Evolutionary conservation across 257 asterid genomes (phyloP).

Genomic region (Petunia secreta): DNA sequence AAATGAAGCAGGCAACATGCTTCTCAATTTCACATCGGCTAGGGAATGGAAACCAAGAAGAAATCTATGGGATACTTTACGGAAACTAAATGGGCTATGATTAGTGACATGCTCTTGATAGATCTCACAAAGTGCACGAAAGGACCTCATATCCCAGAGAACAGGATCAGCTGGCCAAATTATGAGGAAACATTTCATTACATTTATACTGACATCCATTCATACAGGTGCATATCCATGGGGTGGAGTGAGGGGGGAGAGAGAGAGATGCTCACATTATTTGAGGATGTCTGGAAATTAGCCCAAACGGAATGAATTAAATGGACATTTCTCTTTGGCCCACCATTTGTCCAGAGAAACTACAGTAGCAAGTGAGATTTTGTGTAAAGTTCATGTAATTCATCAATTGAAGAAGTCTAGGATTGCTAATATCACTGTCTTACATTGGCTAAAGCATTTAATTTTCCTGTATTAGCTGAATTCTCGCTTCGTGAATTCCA

Average conservation of each 20-base stretch:
- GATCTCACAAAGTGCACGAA: constrained; percentile 7
- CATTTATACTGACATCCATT: constrained; percentile 1
- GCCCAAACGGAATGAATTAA: constrained; percentile 95
- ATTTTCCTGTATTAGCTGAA: constrained; percentile 61
- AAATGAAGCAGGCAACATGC: neutral
- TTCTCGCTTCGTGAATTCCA: constrained; percentile 90
- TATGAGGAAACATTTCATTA: neutral
- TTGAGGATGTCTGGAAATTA: constrained; percentile 82
- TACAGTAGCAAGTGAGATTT: constrained; percentile 40
- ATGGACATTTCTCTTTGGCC: constrained; percentile 63
- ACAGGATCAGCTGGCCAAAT: neutral
- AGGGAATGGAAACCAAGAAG: constrained; percentile 4
- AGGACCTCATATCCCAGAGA: neutral
- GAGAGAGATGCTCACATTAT: constrained; percentile 57
- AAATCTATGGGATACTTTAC: neutral
- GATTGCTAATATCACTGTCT: constrained; percentile 33
- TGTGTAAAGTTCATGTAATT: neutral
- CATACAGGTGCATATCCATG: neutral
- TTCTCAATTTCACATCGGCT: neutral
- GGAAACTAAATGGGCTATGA: constrained; percentile 6
- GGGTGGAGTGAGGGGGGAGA: neutral
- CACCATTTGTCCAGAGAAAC: constrained; percentile 82
- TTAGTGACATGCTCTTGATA: neutral
- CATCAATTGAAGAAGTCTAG: constrained; percentile 17
- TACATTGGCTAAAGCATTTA: constrained; percentile 79